Conservation (phyloP, 2,329 filamentous ascomycete species). For the Colletotrichum chlorophyti region DNA sequence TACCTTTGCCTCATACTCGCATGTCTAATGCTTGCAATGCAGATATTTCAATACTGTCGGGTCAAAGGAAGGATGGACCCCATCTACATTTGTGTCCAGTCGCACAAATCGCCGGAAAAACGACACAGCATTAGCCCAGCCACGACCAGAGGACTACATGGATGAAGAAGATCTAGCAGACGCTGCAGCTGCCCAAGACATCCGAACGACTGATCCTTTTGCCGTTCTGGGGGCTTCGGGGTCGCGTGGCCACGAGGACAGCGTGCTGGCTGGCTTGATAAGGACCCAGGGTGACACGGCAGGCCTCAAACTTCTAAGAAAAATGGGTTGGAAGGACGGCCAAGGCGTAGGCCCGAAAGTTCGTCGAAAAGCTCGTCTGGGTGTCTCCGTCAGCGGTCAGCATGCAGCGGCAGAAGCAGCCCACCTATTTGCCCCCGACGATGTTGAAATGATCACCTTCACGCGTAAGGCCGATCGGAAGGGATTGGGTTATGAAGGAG, state of each 20-base stretch:
- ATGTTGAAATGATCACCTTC: slow-evolving; percentile 73
- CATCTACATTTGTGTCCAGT: slow-evolving; percentile 90
- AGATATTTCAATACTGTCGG: slow-evolving; percentile 98
- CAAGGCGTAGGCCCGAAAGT: slow-evolving; percentile 93
- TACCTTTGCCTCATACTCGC: slow-evolving; percentile 28
- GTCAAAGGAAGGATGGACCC: slow-evolving; percentile 97
- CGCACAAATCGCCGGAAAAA: slow-evolving; percentile 79
- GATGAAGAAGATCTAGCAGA: slow-evolving; percentile 95
- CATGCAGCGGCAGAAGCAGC: slow-evolving; percentile 48
- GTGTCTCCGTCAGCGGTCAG: slow-evolving; percentile 47
- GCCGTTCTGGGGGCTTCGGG: slow-evolving; percentile 75
- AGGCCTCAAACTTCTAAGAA: slow-evolving; percentile 82
- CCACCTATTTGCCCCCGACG: slow-evolving; percentile 86
- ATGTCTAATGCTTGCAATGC: slow-evolving; percentile 40
- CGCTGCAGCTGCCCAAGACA: slow-evolving; percentile 76
- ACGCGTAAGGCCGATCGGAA: slow-evolving; percentile 71
- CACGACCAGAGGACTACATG: slow-evolving; percentile 92
- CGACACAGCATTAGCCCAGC: slow-evolving; percentile 55
- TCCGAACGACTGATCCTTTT: slow-evolving; percentile 78
- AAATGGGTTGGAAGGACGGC: slow-evolving; percentile 95
- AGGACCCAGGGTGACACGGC: slow-evolving; percentile 79
- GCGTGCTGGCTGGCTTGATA: slow-evolving; percentile 73
- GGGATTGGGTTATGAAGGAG: slow-evolving; percentile 72
- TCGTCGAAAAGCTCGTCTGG: slow-evolving; percentile 74
- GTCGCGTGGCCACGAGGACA: slow-evolving; percentile 35